Conservation (phyloP, 108 stramenopile species). For the Fragilaria crotonensis region DNA sequence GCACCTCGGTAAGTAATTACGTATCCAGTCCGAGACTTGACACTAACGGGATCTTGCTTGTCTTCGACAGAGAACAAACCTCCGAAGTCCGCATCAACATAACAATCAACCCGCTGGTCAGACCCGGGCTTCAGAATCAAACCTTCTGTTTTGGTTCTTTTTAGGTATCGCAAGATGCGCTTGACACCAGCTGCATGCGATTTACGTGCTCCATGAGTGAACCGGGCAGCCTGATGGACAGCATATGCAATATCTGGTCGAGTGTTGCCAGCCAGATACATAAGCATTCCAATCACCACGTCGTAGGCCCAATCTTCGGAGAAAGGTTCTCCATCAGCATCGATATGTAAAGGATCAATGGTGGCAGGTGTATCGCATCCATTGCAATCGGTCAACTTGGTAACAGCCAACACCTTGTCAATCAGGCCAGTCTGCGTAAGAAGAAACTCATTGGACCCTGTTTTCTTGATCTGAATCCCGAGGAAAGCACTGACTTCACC, state of each 20-base stretch:
- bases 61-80: slow-evolving; percentile 24
- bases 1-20: slow-evolving; percentile 23
- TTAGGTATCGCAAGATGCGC: slow-evolving; percentile 41
- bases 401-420: slow-evolving; percentile 21
- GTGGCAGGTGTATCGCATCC: slow-evolving; percentile 11
- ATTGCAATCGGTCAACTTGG: slow-evolving; percentile 16
- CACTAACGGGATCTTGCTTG: slow-evolving; percentile 14
- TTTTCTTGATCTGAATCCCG: slow-evolving; percentile 1
- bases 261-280: slow-evolving; percentile 14
- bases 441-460: not conserved
- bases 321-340: slow-evolving; percentile 25
- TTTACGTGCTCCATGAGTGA: slow-evolving; percentile 21
- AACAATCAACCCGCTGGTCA: slow-evolving; percentile 20
- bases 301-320: slow-evolving; percentile 22
- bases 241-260: slow-evolving; percentile 29
- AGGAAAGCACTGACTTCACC: slow-evolving; percentile 6
- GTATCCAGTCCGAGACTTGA: slow-evolving; percentile 36
- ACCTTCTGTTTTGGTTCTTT: slow-evolving; percentile 28
- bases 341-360: slow-evolving; percentile 18
- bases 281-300: slow-evolving; percentile 24
- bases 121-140: slow-evolving; percentile 20
- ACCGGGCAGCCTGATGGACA: slow-evolving; percentile 35
- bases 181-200: slow-evolving; percentile 40
- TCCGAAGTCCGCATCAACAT: slow-evolving; percentile 43
- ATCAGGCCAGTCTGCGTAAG: slow-evolving; percentile 27